phyloP scores from a whole-genome alignment of 495 filamentous ascomycete genomes.

The Parachaetomium inaequale region DNA sequence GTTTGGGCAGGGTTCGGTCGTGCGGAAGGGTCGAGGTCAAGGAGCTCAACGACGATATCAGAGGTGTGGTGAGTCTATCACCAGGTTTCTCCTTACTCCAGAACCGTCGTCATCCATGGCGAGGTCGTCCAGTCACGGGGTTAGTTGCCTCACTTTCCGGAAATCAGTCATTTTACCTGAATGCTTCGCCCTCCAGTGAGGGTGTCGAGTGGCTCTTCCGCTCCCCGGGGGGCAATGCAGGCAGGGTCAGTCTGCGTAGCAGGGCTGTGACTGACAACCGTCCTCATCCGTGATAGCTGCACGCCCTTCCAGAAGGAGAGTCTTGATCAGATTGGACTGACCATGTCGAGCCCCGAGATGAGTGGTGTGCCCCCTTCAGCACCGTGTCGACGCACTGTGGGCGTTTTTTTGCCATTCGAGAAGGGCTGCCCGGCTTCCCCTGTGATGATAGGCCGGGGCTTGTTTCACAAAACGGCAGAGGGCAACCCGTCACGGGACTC shows the following conservation, averaged over 20 bases:
- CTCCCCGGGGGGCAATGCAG: neutral
- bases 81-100: neutral
- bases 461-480: constrained; percentile 8
- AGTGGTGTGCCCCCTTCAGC: neutral
- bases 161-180: neutral
- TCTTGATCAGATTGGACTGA: neutral
- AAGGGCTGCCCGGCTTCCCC: neutral
- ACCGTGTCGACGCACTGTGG: constrained; percentile 15
- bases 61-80: neutral
- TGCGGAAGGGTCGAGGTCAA: neutral
- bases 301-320: neutral
- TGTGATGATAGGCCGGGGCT: neutral
- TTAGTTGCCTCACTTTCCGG: constrained; percentile 4
- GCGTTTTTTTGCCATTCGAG: no score
- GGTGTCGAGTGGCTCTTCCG: neutral
- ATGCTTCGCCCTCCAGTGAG: neutral
- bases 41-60: neutral
- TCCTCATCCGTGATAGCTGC: neutral
- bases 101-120: neutral
- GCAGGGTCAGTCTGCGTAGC: constrained; percentile 1
- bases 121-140: neutral
- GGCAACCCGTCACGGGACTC: constrained; percentile 13
- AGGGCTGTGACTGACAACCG: neutral
- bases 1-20: neutral
- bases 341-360: no score